These are phyloP conservation scores for Fusarium nurragi DNA, from an alignment of 2,329 filamentous ascomycete genomes.

Conservation along the genomic window DNA sequence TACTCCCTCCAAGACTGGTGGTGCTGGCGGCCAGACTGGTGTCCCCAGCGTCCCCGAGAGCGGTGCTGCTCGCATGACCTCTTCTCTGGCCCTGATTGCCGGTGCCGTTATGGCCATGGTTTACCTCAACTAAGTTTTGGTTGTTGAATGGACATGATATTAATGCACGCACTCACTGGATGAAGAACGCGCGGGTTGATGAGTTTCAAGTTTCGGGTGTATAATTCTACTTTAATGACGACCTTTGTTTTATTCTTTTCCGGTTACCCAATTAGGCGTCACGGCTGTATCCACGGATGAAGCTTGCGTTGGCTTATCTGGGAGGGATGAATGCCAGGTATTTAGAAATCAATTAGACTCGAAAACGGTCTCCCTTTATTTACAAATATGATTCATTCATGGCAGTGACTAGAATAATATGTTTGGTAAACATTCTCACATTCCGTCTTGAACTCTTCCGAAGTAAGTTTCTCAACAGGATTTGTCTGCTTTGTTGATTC, in stretches of 20 bases:
- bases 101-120: slow-evolving; percentile 49
- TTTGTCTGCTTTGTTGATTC: not conserved
- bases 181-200: slow-evolving; percentile 38
- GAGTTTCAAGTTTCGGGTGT: slow-evolving; percentile 40
- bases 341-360: slow-evolving; percentile 41
- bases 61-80: slow-evolving; percentile 40
- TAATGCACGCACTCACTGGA: slow-evolving; percentile 25
- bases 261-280: slow-evolving; percentile 44
- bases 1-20: slow-evolving; percentile 15
- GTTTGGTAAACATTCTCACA: not conserved
- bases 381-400: not conserved
- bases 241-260: slow-evolving; percentile 42
- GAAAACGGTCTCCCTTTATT: slow-evolving; percentile 26
- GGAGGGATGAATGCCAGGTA: slow-evolving; percentile 38
- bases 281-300: slow-evolving; percentile 36
- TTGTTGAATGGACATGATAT: slow-evolving; percentile 25
- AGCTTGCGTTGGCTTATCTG: slow-evolving; percentile 34
- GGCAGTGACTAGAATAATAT: not conserved
- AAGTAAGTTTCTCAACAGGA: too few relatives aligned
- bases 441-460: not conserved
- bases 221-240: slow-evolving; percentile 44
- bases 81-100: slow-evolving; percentile 48
- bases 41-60: not conserved
- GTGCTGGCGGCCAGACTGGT: not conserved
- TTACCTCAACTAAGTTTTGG: slow-evolving; percentile 46